A percentile compares a stretch with the other conserved stretches of the same genome.
Evolutionary conservation across 306 rosid species (phyloP).

Genomic region (Rubus parviflorus): DNA sequence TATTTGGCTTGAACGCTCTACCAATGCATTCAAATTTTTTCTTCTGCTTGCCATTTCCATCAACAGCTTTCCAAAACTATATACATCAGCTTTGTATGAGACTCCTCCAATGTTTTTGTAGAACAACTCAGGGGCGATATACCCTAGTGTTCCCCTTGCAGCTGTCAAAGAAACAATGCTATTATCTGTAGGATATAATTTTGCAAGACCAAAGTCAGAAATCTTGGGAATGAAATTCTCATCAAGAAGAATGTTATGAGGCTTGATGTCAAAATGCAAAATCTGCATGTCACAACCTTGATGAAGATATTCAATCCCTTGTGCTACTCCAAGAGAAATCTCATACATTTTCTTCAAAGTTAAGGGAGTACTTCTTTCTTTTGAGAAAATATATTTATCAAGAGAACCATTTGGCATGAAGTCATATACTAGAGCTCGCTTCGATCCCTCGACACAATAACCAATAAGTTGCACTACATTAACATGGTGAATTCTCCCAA

Average conservation of each 20-base stretch:
- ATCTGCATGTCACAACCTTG: too few species aligned
- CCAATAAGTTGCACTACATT: too few species aligned
- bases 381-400: background rate
- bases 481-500: too few species aligned
- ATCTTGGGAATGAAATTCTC: background rate
- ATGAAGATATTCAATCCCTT: too few species aligned
- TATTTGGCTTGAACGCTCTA: background rate
- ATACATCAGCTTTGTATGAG: too few species aligned
- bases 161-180: background rate
- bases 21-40: background rate
- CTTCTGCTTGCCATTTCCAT: background rate
- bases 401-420: background rate
- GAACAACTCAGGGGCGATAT: too few species aligned
- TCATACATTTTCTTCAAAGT: background rate
- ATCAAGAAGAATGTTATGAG: too few species aligned
- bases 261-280: too few species aligned
- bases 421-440: background rate
- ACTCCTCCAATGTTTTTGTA: too few species aligned
- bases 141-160: too few species aligned
- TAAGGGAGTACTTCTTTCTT: background rate
- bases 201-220: slow-evolving; percentile 12
- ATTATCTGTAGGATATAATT: background rate
- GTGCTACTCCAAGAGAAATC: too few species aligned
- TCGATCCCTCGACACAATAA: background rate
- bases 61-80: background rate